Base-by-base conservation (phyloP, 176 grass and related monocot species). In the Musa acuminata region DNA sequence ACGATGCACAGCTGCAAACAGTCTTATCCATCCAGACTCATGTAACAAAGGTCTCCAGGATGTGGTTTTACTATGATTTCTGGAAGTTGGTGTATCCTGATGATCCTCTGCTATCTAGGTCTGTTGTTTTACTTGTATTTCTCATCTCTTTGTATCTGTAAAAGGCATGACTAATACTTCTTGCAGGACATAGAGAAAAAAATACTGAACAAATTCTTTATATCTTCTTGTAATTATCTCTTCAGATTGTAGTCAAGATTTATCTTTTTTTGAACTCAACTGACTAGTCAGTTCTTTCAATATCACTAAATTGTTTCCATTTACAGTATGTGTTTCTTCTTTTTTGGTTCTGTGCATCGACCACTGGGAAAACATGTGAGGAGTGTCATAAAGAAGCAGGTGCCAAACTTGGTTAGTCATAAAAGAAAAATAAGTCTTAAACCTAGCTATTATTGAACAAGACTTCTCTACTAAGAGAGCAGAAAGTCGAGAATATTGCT, bases 201-300 rank as follows among this genome's bases (percentile, higher is more conserved):
- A 43, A 9, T 54, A 78, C 21, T n/a, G 14, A 57, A 76, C 63
- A 63, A 24, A 59, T 70, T 79, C 77, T 69, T 79, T 70, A 57
- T 10, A 49, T 53, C 17, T 8, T 70, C 24, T 57, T 79, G 27
- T 64, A 77, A 50, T 64, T 77, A 69, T 69, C 35, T 49, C 67
- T 50, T 69, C 27, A 69, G 22, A 69, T 5, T 69, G 13, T 49
- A 49, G 35, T 69, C 14, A 1, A 69, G 2, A 10, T 13, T 17
- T 69, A 50, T 1, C 49, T 29, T 69, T 49, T 27, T 26, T 66
- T 27, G 67, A 70, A 70, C 19, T 70, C 67, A n/a, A 48, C 35
- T 49, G 48, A 70, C 67, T 51, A 0, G 51, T 70, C n/a, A 20
- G 35, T 70, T 70, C 67, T 49, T 49, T 70, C 27, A 21, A 50